Conservation (phyloP, 805 yeast species). For the Vanderwaltozyma polyspora region DNA sequence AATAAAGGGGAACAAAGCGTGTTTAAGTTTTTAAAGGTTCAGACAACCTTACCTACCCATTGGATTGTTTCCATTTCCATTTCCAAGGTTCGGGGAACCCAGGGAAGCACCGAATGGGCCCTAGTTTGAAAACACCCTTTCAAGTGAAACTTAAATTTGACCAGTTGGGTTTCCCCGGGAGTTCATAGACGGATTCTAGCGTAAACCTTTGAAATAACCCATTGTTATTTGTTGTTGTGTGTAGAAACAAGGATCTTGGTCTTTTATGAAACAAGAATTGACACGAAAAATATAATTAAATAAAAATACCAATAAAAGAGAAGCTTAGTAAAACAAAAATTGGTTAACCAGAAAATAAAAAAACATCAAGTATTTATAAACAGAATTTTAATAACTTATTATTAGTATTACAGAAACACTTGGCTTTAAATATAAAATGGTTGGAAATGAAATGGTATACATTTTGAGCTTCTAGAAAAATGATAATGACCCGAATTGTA, state of each 20-base stretch:
- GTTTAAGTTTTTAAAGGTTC: constrained; percentile 64
- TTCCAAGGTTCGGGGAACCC: constrained; percentile 97
- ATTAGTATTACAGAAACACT: too few species aligned
- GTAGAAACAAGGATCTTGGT: constrained; percentile 8
- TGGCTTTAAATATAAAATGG: too few species aligned
- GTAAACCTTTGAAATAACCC: constrained; percentile 80
- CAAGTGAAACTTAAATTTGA: constrained; percentile 93
- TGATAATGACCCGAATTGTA: too few species aligned
- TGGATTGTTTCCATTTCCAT: constrained; percentile 96
- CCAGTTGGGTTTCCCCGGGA: constrained; percentile 99
- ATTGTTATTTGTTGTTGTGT: constrained; percentile 22
- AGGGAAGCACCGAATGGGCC: constrained; percentile 99
- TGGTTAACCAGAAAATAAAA: background rate
- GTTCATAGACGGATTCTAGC: constrained; percentile 98
- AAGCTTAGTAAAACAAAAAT: background rate
- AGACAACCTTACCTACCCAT: constrained; percentile 99
- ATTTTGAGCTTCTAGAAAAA: too few species aligned
- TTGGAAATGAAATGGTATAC: too few species aligned
- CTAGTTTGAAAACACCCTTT: constrained; percentile 89
- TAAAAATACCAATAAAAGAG: background rate
- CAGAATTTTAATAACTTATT: too few species aligned
- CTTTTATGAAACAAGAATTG: constrained; percentile 1
- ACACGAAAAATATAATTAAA: constrained; percentile 1
- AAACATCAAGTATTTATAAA: background rate
- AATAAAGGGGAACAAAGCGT: constrained; percentile 95